Conservation (phyloP, 2,329 filamentous ascomycete genomes). For the Sclerotinia subarctica region DNA sequence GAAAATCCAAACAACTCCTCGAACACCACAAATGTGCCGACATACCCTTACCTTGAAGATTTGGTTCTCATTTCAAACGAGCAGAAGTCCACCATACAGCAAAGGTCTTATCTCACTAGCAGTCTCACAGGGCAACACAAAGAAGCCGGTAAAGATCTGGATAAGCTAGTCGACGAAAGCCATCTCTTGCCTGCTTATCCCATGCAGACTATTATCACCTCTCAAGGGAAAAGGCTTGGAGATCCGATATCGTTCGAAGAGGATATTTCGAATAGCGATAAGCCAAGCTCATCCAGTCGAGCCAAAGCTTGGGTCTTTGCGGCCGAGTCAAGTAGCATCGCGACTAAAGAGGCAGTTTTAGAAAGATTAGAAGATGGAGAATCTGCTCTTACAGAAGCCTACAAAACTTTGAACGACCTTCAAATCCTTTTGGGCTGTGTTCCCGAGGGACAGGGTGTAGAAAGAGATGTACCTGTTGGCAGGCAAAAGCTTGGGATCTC, state of each 20-base stretch:
- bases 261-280: conserved; percentile 42
- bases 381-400: conserved; percentile 52
- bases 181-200: conserved; percentile 56
- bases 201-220: conserved; percentile 38
- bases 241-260: conserved; percentile 46
- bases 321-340: conserved; percentile 57
- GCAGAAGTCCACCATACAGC: conserved; percentile 55
- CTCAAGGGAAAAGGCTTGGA: conserved; percentile 30
- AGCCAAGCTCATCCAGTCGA: conserved; percentile 43
- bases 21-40: conserved; percentile 30
- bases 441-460: conserved; percentile 10
- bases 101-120: conserved; percentile 56
- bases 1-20: conserved; percentile 14
- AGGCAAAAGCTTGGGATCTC: conserved; percentile 8
- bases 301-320: conserved; percentile 59
- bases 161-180: conserved; percentile 59
- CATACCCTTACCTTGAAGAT: conserved; percentile 55
- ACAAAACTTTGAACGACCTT: conserved; percentile 49
- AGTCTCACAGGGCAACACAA: conserved; percentile 51
- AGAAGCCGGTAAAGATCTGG: conserved; percentile 49
- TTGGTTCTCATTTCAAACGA: conserved; percentile 52
- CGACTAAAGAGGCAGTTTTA: conserved; percentile 55
- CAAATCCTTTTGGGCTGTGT: conserved; percentile 46
- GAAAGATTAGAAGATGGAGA: conserved; percentile 60
- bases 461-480: conserved; percentile 3